These are phyloP conservation scores for Salix suchowensis DNA, from an alignment of 345 rosid species.

Conservation along the genomic window DNA sequence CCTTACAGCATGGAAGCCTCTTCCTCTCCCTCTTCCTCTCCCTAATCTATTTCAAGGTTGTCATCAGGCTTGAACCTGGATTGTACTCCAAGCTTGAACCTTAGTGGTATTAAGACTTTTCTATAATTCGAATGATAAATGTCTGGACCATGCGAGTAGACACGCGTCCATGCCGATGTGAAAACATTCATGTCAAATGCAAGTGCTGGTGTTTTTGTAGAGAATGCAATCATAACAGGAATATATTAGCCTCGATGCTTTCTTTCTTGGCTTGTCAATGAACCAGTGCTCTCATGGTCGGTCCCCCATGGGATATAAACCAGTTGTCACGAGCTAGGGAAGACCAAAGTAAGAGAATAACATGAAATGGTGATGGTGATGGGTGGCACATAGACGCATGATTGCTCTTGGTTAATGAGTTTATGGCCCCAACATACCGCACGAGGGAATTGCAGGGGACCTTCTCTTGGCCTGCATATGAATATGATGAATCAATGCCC, in stretches of 20 bases:
- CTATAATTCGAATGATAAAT: background rate
- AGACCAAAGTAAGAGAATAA: constrained; percentile 5
- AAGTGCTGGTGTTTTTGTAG: background rate
- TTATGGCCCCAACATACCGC: constrained; percentile 1
- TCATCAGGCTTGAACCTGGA: background rate
- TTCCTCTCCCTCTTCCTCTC: background rate
- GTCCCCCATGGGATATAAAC: constrained; percentile 10
- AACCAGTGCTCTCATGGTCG: constrained; percentile 7
- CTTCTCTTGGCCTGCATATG: background rate
- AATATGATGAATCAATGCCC: constrained; percentile 1
- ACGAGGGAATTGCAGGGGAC: constrained; percentile 3
- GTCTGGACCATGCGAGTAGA: background rate
- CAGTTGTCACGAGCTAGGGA: constrained; percentile 7
- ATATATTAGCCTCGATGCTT: background rate
- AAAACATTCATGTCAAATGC: background rate
- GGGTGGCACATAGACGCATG: constrained; percentile 1
- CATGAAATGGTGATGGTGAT: constrained; percentile 9
- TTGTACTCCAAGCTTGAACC: background rate
- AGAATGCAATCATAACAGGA: background rate
- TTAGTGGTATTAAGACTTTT: background rate
- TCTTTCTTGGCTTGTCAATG: background rate
- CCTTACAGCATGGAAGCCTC: too few species aligned
- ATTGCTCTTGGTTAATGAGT: constrained; percentile 8
- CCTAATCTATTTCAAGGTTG: background rate
- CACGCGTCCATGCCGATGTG: background rate